phyloP scores from a whole-genome alignment of 495 filamentous ascomycete genomes.

The Penicillium mononematosum region DNA sequence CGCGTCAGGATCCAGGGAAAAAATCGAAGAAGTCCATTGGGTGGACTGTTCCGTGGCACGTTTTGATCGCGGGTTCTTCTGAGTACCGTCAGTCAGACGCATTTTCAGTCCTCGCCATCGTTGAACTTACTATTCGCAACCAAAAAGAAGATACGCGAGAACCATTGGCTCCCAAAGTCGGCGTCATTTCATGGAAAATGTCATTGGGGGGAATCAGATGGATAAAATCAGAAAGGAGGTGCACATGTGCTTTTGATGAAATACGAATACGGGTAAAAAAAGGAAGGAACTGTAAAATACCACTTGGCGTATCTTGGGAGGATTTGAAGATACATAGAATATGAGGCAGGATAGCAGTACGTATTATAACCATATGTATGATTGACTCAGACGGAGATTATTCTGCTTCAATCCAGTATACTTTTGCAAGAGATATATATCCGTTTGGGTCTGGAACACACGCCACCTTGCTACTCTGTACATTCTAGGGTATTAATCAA shows the following conservation, averaged over 20 bases:
- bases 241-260: not conserved
- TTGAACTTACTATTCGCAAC: not conserved
- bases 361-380: not conserved
- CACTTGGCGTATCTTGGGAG: not conserved
- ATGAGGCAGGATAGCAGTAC: not conserved
- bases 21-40: constrained; percentile 7
- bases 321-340: not conserved
- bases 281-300: not conserved
- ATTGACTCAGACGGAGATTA: no score
- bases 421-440: not conserved
- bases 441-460: not conserved
- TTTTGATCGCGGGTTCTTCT: not conserved
- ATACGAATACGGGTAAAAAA: not conserved
- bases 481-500: not conserved
- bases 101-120: not conserved
- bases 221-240: not conserved
- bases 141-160: not conserved
- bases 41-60: constrained; percentile 1
- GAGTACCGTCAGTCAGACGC: not conserved
- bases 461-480: not conserved
- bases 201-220: not conserved
- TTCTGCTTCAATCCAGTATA: not conserved
- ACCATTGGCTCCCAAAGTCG: not conserved
- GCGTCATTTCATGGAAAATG: constrained; percentile 1
- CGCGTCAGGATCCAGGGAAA: constrained; percentile 2